These are phyloP conservation scores for Termitomyces sp. DNA, from an alignment of 768 basidiomycete genomes.

Conservation along the genomic window DNA sequence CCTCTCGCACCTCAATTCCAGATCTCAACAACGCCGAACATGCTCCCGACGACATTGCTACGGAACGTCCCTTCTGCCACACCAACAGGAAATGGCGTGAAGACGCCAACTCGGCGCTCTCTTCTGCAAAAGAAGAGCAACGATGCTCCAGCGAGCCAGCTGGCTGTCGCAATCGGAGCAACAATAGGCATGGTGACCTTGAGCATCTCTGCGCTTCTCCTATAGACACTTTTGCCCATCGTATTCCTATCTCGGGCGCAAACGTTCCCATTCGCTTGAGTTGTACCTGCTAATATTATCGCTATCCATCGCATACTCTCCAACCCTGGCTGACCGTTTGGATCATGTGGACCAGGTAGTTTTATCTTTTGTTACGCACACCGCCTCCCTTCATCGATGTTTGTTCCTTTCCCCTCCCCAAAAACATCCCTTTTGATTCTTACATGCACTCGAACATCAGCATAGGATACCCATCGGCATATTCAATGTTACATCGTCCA, in stretches of 20 bases:
- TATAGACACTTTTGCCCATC: conserved; percentile 21
- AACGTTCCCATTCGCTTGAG: conserved; percentile 7
- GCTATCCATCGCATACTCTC: conserved; percentile 16
- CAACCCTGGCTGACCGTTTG: conserved; percentile 9
- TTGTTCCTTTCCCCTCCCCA: conserved; percentile 1
- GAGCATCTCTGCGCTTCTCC: conserved; percentile 24
- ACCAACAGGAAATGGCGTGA: conserved; percentile 18
- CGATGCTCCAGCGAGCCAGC: conserved; percentile 18
- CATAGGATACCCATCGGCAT: conserved; percentile 17
- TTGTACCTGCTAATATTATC: conserved; percentile 13
- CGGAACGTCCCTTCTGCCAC: conserved; percentile 42
- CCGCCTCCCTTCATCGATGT: background rate
- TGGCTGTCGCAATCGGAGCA: conserved; percentile 21
- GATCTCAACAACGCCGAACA: conserved; percentile 70
- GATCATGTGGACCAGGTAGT: conserved; percentile 14
- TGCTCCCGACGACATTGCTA: conserved; percentile 74
- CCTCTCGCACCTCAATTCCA: conserved; percentile 71
- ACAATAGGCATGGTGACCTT: conserved; percentile 25
- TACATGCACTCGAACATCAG: conserved; percentile 12
- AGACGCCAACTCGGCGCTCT: conserved; percentile 12
- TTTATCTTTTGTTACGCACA: conserved; percentile 4
- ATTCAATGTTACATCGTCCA: conserved; percentile 7
- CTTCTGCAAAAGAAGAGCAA: conserved; percentile 19
- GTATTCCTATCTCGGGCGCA: conserved; percentile 5
- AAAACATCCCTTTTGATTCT: background rate